Conservation (phyloP, 139 green algal genomes). For the Tetradesmus lagerheimii region DNA sequence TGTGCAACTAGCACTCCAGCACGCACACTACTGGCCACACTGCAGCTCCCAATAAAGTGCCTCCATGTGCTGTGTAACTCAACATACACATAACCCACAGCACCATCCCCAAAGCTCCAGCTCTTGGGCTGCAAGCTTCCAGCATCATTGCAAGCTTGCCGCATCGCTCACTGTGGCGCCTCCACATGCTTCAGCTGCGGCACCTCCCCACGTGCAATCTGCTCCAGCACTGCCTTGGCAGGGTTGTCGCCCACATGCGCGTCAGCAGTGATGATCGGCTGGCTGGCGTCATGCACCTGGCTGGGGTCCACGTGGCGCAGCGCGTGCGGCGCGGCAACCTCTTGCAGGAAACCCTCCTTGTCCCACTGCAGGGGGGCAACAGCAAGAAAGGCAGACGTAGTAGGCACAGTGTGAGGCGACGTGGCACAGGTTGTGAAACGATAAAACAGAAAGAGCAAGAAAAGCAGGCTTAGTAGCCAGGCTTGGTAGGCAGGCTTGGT, state of each 20-base stretch:
- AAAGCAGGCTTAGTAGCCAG: no score
- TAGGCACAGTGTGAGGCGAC: not conserved
- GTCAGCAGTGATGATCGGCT: slow-evolving; percentile 11
- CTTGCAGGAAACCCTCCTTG: slow-evolving; percentile 34
- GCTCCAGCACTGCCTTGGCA: slow-evolving; percentile 24
- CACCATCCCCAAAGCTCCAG: no score
- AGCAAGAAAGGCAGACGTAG: not conserved
- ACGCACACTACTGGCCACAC: no score
- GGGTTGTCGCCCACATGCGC: slow-evolving; percentile 21
- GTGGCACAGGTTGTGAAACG: not conserved
- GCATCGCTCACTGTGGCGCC: not conserved
- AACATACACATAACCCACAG: no score
- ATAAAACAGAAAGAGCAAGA: no score
- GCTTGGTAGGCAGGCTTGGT: no score
- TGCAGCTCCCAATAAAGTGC: no score
- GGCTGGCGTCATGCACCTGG: slow-evolving; percentile 17
- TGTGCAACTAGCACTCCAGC: no score
- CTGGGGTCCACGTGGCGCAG: slow-evolving; percentile 23
- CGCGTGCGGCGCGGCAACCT: not conserved
- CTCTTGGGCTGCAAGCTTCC: no score
- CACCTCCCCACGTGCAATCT: slow-evolving; percentile 23
- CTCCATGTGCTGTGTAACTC: no score
- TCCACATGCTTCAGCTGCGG: slow-evolving; percentile 38
- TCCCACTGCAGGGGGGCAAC: slow-evolving; percentile 19
- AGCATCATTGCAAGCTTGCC: no score